A percentile compares a stretch with the other conserved stretches of the same genome.
Conservation (phyloP, 2,329 filamentous ascomycete species). For the Coniochaeta sp. region DNA sequence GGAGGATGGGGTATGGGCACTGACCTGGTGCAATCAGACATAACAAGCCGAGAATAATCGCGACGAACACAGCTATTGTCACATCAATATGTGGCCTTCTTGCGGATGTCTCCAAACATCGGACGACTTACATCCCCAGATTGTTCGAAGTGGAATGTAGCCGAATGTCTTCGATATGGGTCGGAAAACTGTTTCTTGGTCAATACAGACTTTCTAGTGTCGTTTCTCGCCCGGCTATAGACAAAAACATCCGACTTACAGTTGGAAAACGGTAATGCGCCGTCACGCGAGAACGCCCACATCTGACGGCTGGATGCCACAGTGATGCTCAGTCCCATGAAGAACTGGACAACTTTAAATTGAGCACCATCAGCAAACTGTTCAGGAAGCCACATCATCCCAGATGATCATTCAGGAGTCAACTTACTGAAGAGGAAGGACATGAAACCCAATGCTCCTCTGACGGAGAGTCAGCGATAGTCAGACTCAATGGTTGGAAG, state of each 20-base stretch:
- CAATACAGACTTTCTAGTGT: background rate
- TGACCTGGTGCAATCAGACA: constrained; percentile 46
- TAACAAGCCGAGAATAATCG: constrained; percentile 47
- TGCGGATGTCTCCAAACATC: background rate
- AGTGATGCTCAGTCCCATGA: constrained; percentile 52
- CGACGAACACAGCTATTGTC: constrained; percentile 17
- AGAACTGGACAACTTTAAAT: constrained; percentile 43
- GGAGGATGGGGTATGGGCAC: background rate
- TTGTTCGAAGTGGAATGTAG: constrained; percentile 49
- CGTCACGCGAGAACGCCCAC: constrained; percentile 58
- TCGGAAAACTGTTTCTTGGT: constrained; percentile 33
- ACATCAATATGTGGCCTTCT: background rate
- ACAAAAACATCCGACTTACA: constrained; percentile 15
- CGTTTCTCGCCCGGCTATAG: background rate
- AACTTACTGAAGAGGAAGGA: constrained; percentile 38
- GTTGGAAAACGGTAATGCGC: constrained; percentile 50
- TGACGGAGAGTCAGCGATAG: background rate
- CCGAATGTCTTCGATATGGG: constrained; percentile 45
- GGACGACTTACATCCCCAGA: constrained; percentile 34
- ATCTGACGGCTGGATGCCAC: constrained; percentile 53
- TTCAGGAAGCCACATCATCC: background rate
- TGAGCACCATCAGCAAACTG: background rate
- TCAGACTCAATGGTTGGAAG: background rate
- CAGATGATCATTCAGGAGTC: background rate
- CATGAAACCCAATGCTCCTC: constrained; percentile 52